A percentile compares a stretch with the other conserved stretches of the same genome.
These are phyloP conservation scores for Erodium trifolium DNA, from an alignment of 441 rosid species.

Conservation along the genomic window DNA sequence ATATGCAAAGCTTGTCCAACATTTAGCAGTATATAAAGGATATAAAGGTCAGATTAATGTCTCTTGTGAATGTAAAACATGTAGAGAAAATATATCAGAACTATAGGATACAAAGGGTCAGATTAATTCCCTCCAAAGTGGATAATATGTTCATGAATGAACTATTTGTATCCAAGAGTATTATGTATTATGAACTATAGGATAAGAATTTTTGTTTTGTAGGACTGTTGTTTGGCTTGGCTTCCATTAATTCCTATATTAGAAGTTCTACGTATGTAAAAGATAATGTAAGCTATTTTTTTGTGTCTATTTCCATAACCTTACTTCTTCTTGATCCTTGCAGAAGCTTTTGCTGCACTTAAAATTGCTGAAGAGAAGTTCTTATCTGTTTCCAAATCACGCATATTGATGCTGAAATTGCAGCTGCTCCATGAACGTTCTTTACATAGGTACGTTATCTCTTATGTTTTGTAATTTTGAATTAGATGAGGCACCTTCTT, in stretches of 20 bases:
- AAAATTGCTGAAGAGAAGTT: slow-evolving; percentile 72
- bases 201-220: no score
- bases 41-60: slow-evolving; percentile 56
- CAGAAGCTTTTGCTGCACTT: slow-evolving; percentile 89
- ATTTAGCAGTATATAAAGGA: slow-evolving; percentile 81
- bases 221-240: no score
- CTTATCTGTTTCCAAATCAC: slow-evolving; percentile 65
- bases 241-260: no score
- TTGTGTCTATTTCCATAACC: background rate
- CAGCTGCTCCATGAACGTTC: slow-evolving; percentile 87
- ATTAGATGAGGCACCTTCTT: no score
- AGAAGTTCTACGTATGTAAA: no score
- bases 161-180: no score
- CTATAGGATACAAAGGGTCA: slow-evolving; percentile 39
- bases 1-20: slow-evolving; percentile 80
- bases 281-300: no score
- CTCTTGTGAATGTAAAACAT: background rate
- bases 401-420: slow-evolving; percentile 64
- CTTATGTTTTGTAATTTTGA: no score
- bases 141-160: no score
- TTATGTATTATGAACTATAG: no score
- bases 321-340: slow-evolving; percentile 13
- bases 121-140: no score
- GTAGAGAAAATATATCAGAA: background rate
- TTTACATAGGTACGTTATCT: slow-evolving; percentile 58